These are phyloP conservation scores for Mycena pura DNA, from an alignment of 768 basidiomycete genomes.

Conservation along the genomic window DNA sequence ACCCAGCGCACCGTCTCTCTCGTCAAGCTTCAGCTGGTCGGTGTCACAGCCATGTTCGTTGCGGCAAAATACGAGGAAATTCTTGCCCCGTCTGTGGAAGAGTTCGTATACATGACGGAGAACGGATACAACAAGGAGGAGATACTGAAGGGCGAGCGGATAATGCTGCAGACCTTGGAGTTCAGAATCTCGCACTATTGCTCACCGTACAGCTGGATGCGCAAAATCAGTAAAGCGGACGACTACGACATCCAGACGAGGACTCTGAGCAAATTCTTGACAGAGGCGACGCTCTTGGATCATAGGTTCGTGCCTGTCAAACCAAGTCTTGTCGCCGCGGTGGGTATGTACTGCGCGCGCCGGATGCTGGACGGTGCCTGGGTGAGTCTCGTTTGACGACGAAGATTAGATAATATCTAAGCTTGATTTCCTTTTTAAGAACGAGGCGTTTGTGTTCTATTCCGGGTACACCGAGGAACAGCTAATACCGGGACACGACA, in stretches of 20 bases:
- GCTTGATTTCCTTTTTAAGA: constrained; percentile 55
- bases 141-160: constrained; percentile 97
- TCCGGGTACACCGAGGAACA: constrained; percentile 92
- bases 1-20: constrained; percentile 87
- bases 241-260: constrained; percentile 98
- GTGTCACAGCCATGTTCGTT: constrained; percentile 98
- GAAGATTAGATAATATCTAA: constrained; percentile 37
- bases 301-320: constrained; percentile 92
- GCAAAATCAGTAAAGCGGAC: constrained; percentile 97
- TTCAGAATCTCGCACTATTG: constrained; percentile 97
- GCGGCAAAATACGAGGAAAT: constrained; percentile 99
- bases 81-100: constrained; percentile 94
- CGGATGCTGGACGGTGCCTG: constrained; percentile 95
- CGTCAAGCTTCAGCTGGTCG: constrained; percentile 93
- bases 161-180: constrained; percentile 93
- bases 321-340: constrained; percentile 91
- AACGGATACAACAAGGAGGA: constrained; percentile 94
- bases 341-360: constrained; percentile 96
- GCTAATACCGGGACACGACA: constrained; percentile 77
- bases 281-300: constrained; percentile 94
- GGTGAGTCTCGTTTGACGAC: constrained; percentile 64
- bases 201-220: constrained; percentile 99
- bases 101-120: constrained; percentile 98
- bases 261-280: constrained; percentile 96
- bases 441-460: constrained; percentile 90